These are phyloP conservation scores for Nemania diffusa DNA, from an alignment of 2,329 filamentous ascomycete genomes.

Conservation along the genomic window DNA sequence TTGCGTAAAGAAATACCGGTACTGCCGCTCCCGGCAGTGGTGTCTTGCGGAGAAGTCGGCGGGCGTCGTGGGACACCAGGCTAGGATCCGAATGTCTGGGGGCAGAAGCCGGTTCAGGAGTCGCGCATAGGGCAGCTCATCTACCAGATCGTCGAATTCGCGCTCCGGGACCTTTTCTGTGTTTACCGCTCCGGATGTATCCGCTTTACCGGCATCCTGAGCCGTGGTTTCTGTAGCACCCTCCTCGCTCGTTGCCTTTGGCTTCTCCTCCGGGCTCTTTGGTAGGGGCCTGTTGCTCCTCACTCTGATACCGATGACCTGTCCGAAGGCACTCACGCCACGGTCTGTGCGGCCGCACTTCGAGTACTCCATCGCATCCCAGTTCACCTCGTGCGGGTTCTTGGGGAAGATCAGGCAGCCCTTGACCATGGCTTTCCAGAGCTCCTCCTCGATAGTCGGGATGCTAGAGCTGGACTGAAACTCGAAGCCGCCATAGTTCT, in stretches of 20 bases:
- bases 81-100: slow-evolving; percentile 87
- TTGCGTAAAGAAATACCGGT: slow-evolving; percentile 98
- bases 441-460: slow-evolving; percentile 89
- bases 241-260: slow-evolving; percentile 1
- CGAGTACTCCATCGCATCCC: slow-evolving; percentile 87
- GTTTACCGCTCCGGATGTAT: too few species aligned
- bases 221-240: slow-evolving; percentile 20
- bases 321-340: slow-evolving; percentile 95
- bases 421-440: slow-evolving; percentile 91
- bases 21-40: slow-evolving; percentile 89
- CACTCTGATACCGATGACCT: slow-evolving; percentile 87
- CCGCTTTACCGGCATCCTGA: slow-evolving; percentile 11
- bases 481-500: slow-evolving; percentile 92
- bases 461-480: slow-evolving; percentile 77
- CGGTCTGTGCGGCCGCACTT: slow-evolving; percentile 95
- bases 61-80: slow-evolving; percentile 89
- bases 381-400: slow-evolving; percentile 73
- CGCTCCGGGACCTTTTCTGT: slow-evolving; percentile 40
- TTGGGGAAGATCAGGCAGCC: slow-evolving; percentile 82
- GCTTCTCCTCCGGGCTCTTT: slow-evolving; percentile 42
- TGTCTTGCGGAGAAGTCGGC: slow-evolving; percentile 88
- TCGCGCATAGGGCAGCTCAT: slow-evolving; percentile 86
- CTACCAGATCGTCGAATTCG: slow-evolving; percentile 72
- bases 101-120: slow-evolving; percentile 89
- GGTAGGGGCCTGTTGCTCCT: slow-evolving; percentile 78